Conservation (phyloP, 768 basidiomycete genomes). For the Termitomyces sp. region DNA sequence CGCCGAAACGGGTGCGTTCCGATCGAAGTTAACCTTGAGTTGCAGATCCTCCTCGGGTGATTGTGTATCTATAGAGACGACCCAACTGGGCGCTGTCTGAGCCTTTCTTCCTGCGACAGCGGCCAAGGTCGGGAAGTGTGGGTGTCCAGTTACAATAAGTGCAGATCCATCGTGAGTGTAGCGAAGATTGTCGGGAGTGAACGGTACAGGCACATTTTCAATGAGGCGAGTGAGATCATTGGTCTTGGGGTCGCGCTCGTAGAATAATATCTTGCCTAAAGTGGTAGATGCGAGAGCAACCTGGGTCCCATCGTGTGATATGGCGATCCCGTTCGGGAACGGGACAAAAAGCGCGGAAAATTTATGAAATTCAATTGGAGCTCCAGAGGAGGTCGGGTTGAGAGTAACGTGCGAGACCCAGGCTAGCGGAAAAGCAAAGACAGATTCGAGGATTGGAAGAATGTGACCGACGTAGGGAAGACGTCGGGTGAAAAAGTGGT, state of each 20-base stretch:
- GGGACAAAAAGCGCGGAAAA: slow-evolving; percentile 48
- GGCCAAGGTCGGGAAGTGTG: slow-evolving; percentile 54
- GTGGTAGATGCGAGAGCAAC: slow-evolving; percentile 60
- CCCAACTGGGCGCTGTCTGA: slow-evolving; percentile 55
- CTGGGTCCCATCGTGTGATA: slow-evolving; percentile 46
- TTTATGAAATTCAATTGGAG: slow-evolving; percentile 30
- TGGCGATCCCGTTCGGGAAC: slow-evolving; percentile 68
- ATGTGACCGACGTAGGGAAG: slow-evolving; percentile 49
- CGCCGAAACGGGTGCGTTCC: slow-evolving; percentile 46
- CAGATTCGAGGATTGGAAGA: slow-evolving; percentile 51
- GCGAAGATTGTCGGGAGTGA: slow-evolving; percentile 59
- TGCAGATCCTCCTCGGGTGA: slow-evolving; percentile 4
- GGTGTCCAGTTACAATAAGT: slow-evolving; percentile 64
- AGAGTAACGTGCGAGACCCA: slow-evolving; percentile 58
- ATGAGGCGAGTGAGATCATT: slow-evolving; percentile 37
- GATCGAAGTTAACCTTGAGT: slow-evolving; percentile 31
- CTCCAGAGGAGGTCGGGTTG: slow-evolving; percentile 21
- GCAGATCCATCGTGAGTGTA: slow-evolving; percentile 42
- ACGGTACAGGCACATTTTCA: slow-evolving; percentile 48
- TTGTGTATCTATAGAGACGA: slow-evolving; percentile 39
- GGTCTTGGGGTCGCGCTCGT: slow-evolving; percentile 42
- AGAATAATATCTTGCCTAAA: slow-evolving; percentile 44
- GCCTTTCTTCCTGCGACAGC: slow-evolving; percentile 43
- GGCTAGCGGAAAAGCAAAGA: slow-evolving; percentile 53
- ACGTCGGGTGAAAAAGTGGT: slow-evolving; percentile 66